A percentile compares a stretch with the other conserved stretches of the same genome.
These are phyloP conservation scores for Bertia moriformis DNA, from an alignment of 2,329 filamentous ascomycete species.

Conservation along the genomic window DNA sequence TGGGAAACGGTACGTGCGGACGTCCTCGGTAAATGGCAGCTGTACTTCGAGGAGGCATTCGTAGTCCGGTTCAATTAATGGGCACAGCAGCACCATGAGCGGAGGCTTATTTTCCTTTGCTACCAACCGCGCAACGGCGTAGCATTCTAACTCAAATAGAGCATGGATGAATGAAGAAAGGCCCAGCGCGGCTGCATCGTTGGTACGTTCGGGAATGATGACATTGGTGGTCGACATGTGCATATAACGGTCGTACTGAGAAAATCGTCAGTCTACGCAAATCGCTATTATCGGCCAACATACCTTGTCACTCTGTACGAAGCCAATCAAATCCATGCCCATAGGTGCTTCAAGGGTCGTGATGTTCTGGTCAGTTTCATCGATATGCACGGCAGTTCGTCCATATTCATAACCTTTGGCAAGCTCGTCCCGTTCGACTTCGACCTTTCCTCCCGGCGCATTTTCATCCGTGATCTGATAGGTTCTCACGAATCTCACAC, in stretches of 20 bases:
- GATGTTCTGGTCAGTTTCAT: conserved; percentile 70
- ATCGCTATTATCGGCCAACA: conserved; percentile 8
- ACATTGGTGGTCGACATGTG: conserved; percentile 70
- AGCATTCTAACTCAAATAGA: conserved; percentile 69
- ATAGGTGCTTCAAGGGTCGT: conserved; percentile 72
- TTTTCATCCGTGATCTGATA: conserved; percentile 69
- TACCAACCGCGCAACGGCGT: conserved; percentile 75
- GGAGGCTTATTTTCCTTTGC: conserved; percentile 72
- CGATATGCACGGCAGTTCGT: conserved; percentile 78
- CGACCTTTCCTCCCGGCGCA: conserved; percentile 63
- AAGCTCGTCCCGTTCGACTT: conserved; percentile 68
- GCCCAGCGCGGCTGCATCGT: conserved; percentile 70
- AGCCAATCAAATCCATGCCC: conserved; percentile 71
- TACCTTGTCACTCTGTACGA: conserved; percentile 61
- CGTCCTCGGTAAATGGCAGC: conserved; percentile 82
- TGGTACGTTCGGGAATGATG: conserved; percentile 62
- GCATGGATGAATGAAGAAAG: conserved; percentile 83
- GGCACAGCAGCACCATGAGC: conserved; percentile 62
- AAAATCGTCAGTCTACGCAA: neutral
- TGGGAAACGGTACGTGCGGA: conserved; percentile 80
- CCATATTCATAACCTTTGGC: conserved; percentile 94
- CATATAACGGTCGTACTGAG: conserved; percentile 72
- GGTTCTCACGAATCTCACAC: conserved; percentile 61
- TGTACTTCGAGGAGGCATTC: conserved; percentile 84
- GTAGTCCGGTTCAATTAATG: conserved; percentile 62